Evolutionary conservation across 2,329 filamentous ascomycete species (phyloP), one percentile per base, ranked within the genome.

Genomic region (Aspergillus niger): DNA sequence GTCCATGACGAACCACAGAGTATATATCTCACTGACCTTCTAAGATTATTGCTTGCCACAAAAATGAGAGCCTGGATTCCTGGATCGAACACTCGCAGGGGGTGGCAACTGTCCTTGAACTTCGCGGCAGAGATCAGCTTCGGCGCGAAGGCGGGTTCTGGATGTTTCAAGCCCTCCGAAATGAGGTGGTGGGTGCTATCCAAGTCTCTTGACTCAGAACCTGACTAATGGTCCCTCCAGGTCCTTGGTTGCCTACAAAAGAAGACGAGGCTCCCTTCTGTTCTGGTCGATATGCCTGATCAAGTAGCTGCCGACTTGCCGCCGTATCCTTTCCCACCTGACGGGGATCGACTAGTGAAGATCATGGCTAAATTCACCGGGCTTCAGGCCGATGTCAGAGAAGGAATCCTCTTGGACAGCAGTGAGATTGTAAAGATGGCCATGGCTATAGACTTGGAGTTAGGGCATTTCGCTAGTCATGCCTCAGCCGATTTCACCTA

Each of bases 91-190:
- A 55, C 43, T 30, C 53, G 5, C 39, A 44, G 39, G 53, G 53
- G n/a, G 24, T 55, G 15, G 53, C 53, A 17, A 17, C 53, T 17
- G 10, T 55, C 3, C 53, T 55, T 20, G 53, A 55, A 55, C 53
- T 55, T 13, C 53, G 53, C 30, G 53, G 53, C 3, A 26, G 43
- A 7, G 41, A 55, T 13, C 53, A 55, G 53, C 53, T 55, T 26
- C 53, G 32, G 11, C 41, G 39, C 26, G 53, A 38, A 47, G 44
- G 39, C n/a, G 41, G 53, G 17, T 8, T 20, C 15, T 44, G 43
- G 43, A 47, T 55, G 53, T 55, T 55, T 17, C 53, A 55, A 17
- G 53, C 41, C 17, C 41, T 55, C 13, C 44, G 53, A 13, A 55
- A 55, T 36, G 39, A 55, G 28, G 53, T 55, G 24, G 53, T 55